Base-by-base conservation (phyloP, 257 asterid genomes). In the Verbascum thapsus region DNA sequence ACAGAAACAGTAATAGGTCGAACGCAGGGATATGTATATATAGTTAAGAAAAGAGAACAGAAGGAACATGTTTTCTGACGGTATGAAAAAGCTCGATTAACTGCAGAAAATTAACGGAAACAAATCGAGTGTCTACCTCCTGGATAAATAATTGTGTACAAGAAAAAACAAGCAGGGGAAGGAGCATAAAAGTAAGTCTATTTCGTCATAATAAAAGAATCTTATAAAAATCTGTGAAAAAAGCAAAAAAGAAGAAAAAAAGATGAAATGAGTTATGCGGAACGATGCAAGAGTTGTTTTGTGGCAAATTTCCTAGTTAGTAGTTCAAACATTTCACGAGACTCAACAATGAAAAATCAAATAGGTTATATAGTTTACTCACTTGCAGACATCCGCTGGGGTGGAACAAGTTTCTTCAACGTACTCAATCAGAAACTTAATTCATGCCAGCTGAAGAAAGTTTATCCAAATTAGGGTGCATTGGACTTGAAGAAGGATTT, bases 401-500 rank as follows among this genome's bases (percentile, higher is more conserved):
- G 59, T 57, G 53, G 58, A 57, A 51, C 61, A 60, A 52, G 61
- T 52, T 54, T 37, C 22, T 49, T 72, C 51, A 51, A 40, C 6
- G 23, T 11, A 48, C 16, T 48, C 7, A 10, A 59, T 45, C 57
- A 59, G 65, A 68, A 68, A 74, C 75, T 26, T 80, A 88, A 76
- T 88, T 82, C 54, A 78, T 78, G 61, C 85, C 78, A 74, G 78
- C 81, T 37, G 91, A 83, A 61, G 86, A 77, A 65, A 78, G 72
- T 69, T 69, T 79, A 54, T 81, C 91, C 63, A 75, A 73, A 63
- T 72, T 79, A 40, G 80, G 80, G 71, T 81, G 96, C 74, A 78
- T 35, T 0, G 88, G 72, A 67, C 69, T 71, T 51, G 95, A 74
- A 52, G 78, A 67, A 70, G 88, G 79, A 68, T 73, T 78, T 57